Base-by-base conservation (phyloP, 768 basidiomycete species). In the Serpula lacrymans region DNA sequence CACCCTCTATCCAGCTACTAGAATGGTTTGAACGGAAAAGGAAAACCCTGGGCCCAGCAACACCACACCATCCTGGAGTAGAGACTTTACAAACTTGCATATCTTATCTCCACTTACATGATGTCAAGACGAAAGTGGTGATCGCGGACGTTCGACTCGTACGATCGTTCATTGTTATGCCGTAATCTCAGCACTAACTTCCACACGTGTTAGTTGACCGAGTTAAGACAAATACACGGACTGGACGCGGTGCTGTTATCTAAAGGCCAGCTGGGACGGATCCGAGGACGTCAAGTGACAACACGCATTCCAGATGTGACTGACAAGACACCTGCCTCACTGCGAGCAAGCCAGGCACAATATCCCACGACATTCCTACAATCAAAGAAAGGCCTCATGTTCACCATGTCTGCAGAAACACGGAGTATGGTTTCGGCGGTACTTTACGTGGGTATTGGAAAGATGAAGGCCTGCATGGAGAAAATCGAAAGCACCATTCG, bases 21-120 rank as follows among this genome's bases (percentile, higher is more conserved):
- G 49, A 55, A 37, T 64, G 62, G 58, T 69, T 69, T 46, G 72
- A 75, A 39, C 55, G 54, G 41, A 64, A 57, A 46, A 58, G 55
- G 41, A 51, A 50, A 13, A 46, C 45, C 38, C 44, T 34, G 2
- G 47, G 51, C 35, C 29, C 41, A 27, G 30, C 34, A 20, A 27
- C 34, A 17, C 14, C 42, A 9, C 32, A 36, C 11, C 71, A 72
- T 41, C 71, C 68, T 2, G 78, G 73, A 14, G 63, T 77, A 16
- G 63, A 74, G 42, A 52, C 61, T 8, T 71, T 81, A 22, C 71
- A 71, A 41, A 57, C 71, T 0, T 74, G 68, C 16, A 52, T 65
- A 10, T 60, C 58, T 14, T 78, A 71, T 51, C 68, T 79, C 51
- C 63, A 52, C 27, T 50, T 52, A 18, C 64, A 71, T 38, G 47